Evolutionary conservation across 345 rosid genomes (phyloP).

Genomic region (Eutrema yunnanense): DNA sequence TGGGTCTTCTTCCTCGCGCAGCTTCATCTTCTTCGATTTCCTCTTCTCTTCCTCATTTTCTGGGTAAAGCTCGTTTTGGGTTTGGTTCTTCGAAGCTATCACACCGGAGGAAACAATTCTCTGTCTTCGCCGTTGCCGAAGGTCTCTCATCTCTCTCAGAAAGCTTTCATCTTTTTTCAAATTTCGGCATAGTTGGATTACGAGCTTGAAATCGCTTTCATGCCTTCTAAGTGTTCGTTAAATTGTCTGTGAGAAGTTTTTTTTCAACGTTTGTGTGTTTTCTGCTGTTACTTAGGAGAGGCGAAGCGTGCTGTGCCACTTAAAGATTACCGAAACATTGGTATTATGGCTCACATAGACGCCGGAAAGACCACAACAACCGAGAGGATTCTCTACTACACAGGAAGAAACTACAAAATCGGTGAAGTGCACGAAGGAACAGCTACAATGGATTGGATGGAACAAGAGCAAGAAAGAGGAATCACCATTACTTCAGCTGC

Average conservation of each 20-base stretch:
- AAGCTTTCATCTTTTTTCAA: neutral
- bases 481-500: conserved; percentile 97
- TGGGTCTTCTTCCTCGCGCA: conserved; percentile 40
- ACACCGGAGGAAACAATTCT: conserved; percentile 46
- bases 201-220: neutral
- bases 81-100: conserved; percentile 29
- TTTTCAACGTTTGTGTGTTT: neutral
- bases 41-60: conserved; percentile 50
- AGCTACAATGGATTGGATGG: conserved; percentile 99
- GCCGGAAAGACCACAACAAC: conserved; percentile 99
- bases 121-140: conserved; percentile 73
- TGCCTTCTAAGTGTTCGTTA: conserved; percentile 29
- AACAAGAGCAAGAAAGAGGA: conserved; percentile 99
- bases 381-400: conserved; percentile 75
- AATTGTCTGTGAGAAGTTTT: conserved; percentile 14
- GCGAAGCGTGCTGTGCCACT: conserved; percentile 63
- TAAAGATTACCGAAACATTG: conserved; percentile 84
- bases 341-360: conserved; percentile 99
- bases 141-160: conserved; percentile 28
- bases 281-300: conserved; percentile 33
- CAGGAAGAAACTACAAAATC: conserved; percentile 95
- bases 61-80: conserved; percentile 42
- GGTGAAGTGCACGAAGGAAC: conserved; percentile 99
- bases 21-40: conserved; percentile 41
- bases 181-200: neutral